phyloP scores from a whole-genome alignment of 2,329 filamentous ascomycete species.

The Chaetothyriales sp. region DNA sequence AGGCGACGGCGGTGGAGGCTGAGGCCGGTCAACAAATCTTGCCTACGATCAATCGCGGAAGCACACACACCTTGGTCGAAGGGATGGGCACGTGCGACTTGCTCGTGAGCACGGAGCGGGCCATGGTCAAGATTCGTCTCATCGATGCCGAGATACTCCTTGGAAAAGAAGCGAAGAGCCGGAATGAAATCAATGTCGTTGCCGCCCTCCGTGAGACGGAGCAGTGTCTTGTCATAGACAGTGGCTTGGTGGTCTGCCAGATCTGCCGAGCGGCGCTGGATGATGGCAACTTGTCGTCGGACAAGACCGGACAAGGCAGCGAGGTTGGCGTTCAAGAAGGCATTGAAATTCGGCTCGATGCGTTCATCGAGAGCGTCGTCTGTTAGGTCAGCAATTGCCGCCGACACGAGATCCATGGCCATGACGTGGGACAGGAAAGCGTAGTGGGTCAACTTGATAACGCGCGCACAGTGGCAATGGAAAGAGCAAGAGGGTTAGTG shows the following conservation, averaged over 20 bases:
- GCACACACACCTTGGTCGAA: neutral
- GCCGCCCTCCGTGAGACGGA: conserved; percentile 24
- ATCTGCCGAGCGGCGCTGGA: conserved; percentile 24
- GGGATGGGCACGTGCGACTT: neutral
- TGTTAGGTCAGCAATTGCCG: neutral
- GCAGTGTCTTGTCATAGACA: conserved; percentile 28
- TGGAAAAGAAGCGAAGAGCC: conserved; percentile 26
- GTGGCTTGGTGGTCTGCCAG: conserved; percentile 27
- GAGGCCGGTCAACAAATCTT: neutral
- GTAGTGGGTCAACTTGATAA: no score
- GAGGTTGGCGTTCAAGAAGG: conserved; percentile 1
- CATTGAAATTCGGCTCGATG: neutral
- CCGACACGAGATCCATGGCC: neutral
- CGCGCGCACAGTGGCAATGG: no score
- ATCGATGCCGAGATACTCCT: conserved; percentile 26
- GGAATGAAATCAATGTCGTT: conserved; percentile 21
- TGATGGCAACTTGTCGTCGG: conserved; percentile 23
- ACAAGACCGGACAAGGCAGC: conserved; percentile 22
- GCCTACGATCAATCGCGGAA: neutral
- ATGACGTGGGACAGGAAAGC: neutral
- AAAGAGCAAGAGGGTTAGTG: no score
- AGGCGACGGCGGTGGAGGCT: no score
- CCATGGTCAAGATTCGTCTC: neutral
- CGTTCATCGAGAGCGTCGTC: neutral
- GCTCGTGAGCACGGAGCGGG: no score